Percentiles rank a stretch among this genome's conserved stretches.
phyloP scores from a whole-genome alignment of 2,329 filamentous ascomycete genomes.

The Aureobasidium subglaciale region DNA sequence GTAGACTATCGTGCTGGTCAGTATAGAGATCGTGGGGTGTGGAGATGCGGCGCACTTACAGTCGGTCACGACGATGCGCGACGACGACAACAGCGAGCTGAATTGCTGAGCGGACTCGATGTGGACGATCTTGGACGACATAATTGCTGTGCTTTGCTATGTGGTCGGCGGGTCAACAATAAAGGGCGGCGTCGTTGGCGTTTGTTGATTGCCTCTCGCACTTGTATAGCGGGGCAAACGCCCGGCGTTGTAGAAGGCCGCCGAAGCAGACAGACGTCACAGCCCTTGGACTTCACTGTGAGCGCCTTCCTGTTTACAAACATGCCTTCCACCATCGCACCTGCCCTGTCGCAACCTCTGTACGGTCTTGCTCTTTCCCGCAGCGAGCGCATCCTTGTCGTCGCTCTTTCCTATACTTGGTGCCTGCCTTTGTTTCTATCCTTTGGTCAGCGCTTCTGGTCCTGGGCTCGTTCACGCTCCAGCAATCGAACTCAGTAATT shows the following conservation, averaged over 20 bases:
- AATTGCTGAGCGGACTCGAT: constrained; percentile 52
- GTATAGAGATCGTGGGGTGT: constrained; percentile 5
- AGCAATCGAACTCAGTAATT: neutral
- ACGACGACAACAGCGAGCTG: constrained; percentile 58
- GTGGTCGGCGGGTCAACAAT: no score
- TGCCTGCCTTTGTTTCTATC: constrained; percentile 25
- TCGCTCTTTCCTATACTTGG: constrained; percentile 29
- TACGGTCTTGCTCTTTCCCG: constrained; percentile 27
- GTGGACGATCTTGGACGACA: constrained; percentile 37
- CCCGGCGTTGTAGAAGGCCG: constrained; percentile 2
- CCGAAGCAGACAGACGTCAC: constrained; percentile 4
- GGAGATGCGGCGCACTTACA: constrained; percentile 53
- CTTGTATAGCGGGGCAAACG: constrained; percentile 1
- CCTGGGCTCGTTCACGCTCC: constrained; percentile 19
- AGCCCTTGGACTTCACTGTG: neutral
- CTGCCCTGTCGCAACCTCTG: constrained; percentile 17
- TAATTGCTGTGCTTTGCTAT: constrained; percentile 19
- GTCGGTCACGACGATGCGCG: constrained; percentile 76
- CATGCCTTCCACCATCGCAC: neutral
- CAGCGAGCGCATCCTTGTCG: constrained; percentile 28
- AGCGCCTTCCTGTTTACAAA: neutral
- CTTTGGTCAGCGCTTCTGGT: constrained; percentile 21
- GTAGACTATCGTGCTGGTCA: constrained; percentile 55
- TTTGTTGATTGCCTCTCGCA: neutral
- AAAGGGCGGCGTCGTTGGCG: no score